Conservation (phyloP, 306 rosid species). For the Prinsepia uniflora region DNA sequence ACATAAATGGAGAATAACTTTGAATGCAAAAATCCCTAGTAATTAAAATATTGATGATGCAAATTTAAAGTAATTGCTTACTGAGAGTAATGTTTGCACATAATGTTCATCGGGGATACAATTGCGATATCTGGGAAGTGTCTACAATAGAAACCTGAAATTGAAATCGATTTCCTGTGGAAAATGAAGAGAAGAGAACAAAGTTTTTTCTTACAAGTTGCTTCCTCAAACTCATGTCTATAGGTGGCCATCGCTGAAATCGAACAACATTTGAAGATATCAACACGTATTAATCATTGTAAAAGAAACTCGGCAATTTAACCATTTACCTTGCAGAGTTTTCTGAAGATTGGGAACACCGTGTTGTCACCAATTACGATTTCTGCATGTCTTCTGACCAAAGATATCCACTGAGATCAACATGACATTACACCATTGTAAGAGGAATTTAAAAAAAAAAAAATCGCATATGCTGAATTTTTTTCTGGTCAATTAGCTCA, state of each 20-base stretch:
- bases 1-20: neutral
- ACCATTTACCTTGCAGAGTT: constrained; percentile 31
- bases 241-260: constrained; percentile 27
- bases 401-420: constrained; percentile 30
- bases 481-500: neutral
- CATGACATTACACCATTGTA: constrained; percentile 1
- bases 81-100: constrained; percentile 13
- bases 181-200: neutral
- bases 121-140: neutral
- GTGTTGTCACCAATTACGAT: constrained; percentile 21
- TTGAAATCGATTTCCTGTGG: neutral
- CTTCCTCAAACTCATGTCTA: neutral
- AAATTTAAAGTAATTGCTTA: neutral
- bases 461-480: neutral
- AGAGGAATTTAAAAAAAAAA: neutral
- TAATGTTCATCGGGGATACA: constrained; percentile 18
- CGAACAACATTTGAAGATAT: neutral
- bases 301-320: neutral
- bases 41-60: no score
- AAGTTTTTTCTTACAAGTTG: constrained; percentile 14
- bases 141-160: neutral
- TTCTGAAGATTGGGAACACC: constrained; percentile 23
- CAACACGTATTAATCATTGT: neutral
- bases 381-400: constrained; percentile 36
- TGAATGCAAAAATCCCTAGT: neutral